Evolutionary conservation across 805 yeast genomes (phyloP), one percentile per base, ranked within the genome.

Genomic region (Saturnispora diversa): DNA sequence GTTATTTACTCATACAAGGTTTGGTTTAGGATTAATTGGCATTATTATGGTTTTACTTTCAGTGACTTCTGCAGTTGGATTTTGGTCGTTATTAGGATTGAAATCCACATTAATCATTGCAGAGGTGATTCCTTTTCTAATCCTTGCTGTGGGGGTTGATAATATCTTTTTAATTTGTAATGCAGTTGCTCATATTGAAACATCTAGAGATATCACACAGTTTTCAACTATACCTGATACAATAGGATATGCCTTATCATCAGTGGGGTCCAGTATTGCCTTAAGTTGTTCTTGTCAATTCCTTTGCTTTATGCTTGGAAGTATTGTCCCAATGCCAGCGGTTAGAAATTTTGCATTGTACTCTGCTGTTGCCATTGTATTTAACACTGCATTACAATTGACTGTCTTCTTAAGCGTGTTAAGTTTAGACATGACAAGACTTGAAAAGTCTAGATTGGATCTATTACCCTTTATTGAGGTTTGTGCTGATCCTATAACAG

Each of bases 101-200:
- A 85, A 84, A 53, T 84, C 94, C 0, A 90, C 97, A 0, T 65
- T 90, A 31, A 88, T 90, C 48, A 86, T 90, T 43, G 97, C 97
- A 2, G 97, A 92, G 58, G 98, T 90, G 5, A 90, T 90, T 25
- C 97, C 97, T 8, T 90, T 90, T 55, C 65, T 90, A 52, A 83
- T 90, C 11, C 67, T 90, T 43, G 98, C 98, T 0, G 80, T 90
- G 42, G 98, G 98, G n/a, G 50, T 90, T 21, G 98, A 90, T 62
- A 90, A 90, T 57, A 84, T 90, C 20, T 92, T 88, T 54, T 64
- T 90, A 48, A 75, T 90, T 16, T 80, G 86, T 1, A 88, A 88
- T 55, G 95, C 87, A 53, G 65, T 84, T 35, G 74, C 77, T 31
- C 62, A 68, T 15, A 71, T 78, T 22, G 72, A 72, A 35, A 69